A percentile compares a stretch with the other conserved stretches of the same genome.
Conservation (phyloP, 805 yeast species). For the Myxozyma monticola region DNA sequence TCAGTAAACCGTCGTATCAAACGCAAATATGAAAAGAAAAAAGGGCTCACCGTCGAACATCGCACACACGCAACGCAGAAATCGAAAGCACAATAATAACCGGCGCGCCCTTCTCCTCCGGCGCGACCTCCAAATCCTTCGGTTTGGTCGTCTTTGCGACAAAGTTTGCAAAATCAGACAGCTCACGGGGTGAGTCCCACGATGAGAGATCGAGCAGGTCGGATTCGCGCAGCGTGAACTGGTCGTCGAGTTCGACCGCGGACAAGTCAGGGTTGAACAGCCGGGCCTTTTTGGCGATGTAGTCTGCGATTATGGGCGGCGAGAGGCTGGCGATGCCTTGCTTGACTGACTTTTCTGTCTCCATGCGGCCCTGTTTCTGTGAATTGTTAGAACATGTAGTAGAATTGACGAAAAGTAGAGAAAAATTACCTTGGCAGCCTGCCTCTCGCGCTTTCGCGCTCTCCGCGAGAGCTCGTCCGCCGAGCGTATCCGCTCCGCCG, state of each 20-base stretch:
- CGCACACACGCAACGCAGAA: constrained; percentile 87
- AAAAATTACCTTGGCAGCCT: background rate
- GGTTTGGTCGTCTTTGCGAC: constrained; percentile 4
- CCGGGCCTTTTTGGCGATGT: constrained; percentile 22
- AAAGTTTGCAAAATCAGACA: constrained; percentile 10
- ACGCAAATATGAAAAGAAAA: background rate
- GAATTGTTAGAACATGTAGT: too few species aligned
- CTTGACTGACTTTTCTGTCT: constrained; percentile 22
- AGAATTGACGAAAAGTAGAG: background rate
- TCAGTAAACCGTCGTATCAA: too few species aligned
- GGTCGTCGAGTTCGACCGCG: constrained; percentile 24
- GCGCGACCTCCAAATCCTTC: background rate
- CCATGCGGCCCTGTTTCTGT: constrained; percentile 24
- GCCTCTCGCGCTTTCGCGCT: too few species aligned
- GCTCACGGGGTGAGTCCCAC: constrained; percentile 9
- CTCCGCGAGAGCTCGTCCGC: too few species aligned
- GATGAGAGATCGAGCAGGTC: constrained; percentile 17
- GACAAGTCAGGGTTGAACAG: constrained; percentile 19
- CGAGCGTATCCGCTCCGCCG: background rate
- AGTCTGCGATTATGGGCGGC: constrained; percentile 23
- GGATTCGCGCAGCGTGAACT: constrained; percentile 10
- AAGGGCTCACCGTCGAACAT: constrained; percentile 46
- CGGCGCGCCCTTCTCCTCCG: constrained; percentile 15
- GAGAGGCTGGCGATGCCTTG: constrained; percentile 2
- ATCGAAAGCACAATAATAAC: constrained; percentile 56